These are phyloP conservation scores for Neoarthrinium moseri DNA, from an alignment of 2,329 filamentous ascomycete genomes.

Conservation along the genomic window DNA sequence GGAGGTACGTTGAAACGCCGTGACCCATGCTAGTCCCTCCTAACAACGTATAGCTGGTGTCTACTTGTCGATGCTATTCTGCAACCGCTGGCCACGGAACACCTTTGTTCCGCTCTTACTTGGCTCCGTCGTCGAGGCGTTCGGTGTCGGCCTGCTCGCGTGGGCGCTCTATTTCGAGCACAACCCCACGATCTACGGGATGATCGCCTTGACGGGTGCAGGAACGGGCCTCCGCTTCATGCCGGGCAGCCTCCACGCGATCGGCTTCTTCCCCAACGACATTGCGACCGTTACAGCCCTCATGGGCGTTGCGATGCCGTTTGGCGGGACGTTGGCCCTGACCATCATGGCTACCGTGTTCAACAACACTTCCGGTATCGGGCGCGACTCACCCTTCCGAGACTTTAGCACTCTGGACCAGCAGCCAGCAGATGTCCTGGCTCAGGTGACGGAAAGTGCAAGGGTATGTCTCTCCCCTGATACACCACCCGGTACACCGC, in stretches of 20 bases:
- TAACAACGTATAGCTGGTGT: conserved; percentile 52
- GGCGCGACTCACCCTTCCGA: conserved; percentile 17
- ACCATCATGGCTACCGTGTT: conserved; percentile 70
- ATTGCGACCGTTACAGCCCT: conserved; percentile 60
- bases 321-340: conserved; percentile 64
- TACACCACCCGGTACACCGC: conserved; percentile 13
- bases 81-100: conserved; percentile 60
- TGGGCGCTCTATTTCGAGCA: conserved; percentile 53
- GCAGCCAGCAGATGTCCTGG: conserved; percentile 32
- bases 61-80: conserved; percentile 56
- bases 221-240: conserved; percentile 67
- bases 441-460: conserved; percentile 38
- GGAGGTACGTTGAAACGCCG: conserved; percentile 39
- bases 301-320: conserved; percentile 56
- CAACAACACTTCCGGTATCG: conserved; percentile 51
- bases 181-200: conserved; percentile 55
- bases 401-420: conserved; percentile 20
- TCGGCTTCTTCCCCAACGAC: conserved; percentile 55
- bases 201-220: conserved; percentile 63
- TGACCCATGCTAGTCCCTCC: conserved; percentile 3
- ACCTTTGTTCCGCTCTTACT: conserved; percentile 59
- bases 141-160: conserved; percentile 57
- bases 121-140: conserved; percentile 54
- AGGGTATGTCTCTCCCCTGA: conserved; percentile 22
- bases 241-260: conserved; percentile 34